Base-by-base conservation (phyloP, 2,329 filamentous ascomycete species). In the Paramyrothecium sp. region DNA sequence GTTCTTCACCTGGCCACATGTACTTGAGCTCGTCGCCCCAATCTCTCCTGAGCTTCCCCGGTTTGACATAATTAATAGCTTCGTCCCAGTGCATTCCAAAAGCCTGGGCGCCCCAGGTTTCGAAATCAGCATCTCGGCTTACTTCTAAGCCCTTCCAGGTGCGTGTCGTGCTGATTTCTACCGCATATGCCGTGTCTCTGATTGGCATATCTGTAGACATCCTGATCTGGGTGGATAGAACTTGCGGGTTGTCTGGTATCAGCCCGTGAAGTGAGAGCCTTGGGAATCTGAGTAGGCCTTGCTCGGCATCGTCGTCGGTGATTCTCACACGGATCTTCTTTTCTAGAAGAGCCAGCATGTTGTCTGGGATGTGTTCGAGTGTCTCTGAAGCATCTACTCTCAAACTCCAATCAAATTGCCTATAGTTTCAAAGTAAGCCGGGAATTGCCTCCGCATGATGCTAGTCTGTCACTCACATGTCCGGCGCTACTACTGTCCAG, bases 71-170 rank as follows among this genome's bases (percentile, higher is more conserved):
- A 51, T 73, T 73, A 34, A 74, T 63, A 41, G 63, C 67, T 51
- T 71, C 72, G n/a, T 74, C 72, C 74, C 74, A 76, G 50, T 74
- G 67, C 49, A 60, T 58, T 16, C 68, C 72, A 58, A 69, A 71
- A 17, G 75, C 53, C 34, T 73, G 68, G 20, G 75, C 56, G 1
- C 66, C 65, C 68, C 69, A 73, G 47, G 62, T 69, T 10, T 62
- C 56, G 13, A 16, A 4, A 44, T 19, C 38, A 7, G 38, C 13
- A 16, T 19, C 11, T 68, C 60, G 11, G 71, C 61, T 5, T 57
- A 4, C 7, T 19, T 21, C n/a, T 54, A 62, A 16, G 34, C 63
- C 66, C 23, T 63, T 58, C 67, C 72, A 73, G 3, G 56, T 54
- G 53, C 69, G 65, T 5, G 67, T 69, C 22, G 70, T 52, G 22